Percentiles rank a stretch among this genome's conserved stretches.
These are phyloP conservation scores for Auricularia heimuer DNA, from an alignment of 768 basidiomycete genomes.

Conservation along the genomic window DNA sequence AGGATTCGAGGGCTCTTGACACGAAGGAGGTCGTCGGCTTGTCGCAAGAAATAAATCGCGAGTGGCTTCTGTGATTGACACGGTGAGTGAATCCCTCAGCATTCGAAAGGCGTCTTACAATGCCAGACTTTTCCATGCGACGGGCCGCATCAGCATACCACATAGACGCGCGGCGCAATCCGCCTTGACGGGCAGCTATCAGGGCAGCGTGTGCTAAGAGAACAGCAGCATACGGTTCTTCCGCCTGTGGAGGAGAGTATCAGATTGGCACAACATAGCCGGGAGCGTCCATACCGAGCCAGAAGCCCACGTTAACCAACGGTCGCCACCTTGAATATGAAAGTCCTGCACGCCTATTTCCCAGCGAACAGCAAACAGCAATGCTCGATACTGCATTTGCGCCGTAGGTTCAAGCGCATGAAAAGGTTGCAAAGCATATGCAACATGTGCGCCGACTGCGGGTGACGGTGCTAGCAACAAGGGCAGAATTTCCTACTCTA, in stretches of 20 bases:
- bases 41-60: constrained; percentile 71
- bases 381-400: constrained; percentile 55
- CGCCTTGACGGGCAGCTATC: constrained; percentile 47
- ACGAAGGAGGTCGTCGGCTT: constrained; percentile 44
- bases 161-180: constrained; percentile 54
- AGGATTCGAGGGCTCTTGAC: constrained; percentile 24
- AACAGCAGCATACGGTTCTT: constrained; percentile 74
- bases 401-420: constrained; percentile 32
- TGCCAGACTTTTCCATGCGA: constrained; percentile 72
- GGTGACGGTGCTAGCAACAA: constrained; percentile 60
- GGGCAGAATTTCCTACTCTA: constrained; percentile 67
- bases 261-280: constrained; percentile 9
- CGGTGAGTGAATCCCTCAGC: constrained; percentile 2
- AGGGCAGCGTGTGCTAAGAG: constrained; percentile 72
- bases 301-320: constrained; percentile 82
- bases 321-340: constrained; percentile 56
- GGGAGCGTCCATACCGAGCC: constrained; percentile 52
- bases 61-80: constrained; percentile 55
- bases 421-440: constrained; percentile 46
- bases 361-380: constrained; percentile 68
- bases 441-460: constrained; percentile 47
- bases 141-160: constrained; percentile 75
- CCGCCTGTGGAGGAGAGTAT: constrained; percentile 40
- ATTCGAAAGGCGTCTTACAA: constrained; percentile 39
- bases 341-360: constrained; percentile 63